phyloP scores from a whole-genome alignment of 371 early-diverging fungal genomes.

The Massospora cicadina region DNA sequence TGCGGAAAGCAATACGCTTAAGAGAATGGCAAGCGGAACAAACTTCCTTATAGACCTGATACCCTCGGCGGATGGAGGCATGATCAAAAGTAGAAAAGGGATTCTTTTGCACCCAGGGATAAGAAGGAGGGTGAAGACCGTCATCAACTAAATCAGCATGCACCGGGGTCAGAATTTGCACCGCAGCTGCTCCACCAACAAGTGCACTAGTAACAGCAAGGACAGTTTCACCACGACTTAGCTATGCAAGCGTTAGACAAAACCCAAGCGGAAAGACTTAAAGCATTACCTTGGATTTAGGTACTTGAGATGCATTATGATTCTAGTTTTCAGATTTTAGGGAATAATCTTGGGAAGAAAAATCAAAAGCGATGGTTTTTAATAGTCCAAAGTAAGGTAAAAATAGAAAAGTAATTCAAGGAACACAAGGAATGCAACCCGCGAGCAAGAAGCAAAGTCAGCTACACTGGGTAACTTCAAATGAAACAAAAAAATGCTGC shows the following conservation, averaged over 20 bases:
- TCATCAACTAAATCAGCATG: constrained; percentile 67
- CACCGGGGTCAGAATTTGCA: constrained; percentile 30
- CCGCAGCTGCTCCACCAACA: constrained; percentile 30
- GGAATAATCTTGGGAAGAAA: too few species aligned
- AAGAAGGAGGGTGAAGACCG: constrained; percentile 76
- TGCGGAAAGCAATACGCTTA: constrained; percentile 83
- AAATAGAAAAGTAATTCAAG: neutral
- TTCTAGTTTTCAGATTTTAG: neutral
- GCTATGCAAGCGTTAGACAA: neutral
- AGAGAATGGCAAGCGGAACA: constrained; percentile 95
- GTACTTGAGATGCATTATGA: neutral
- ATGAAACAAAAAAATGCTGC: neutral
- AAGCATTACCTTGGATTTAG: neutral
- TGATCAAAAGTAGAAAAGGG: constrained; percentile 81
- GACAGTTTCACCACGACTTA: neutral
- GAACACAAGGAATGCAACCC: neutral
- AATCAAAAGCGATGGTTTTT: neutral
- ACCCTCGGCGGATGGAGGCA: constrained; percentile 92
- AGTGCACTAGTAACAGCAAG: constrained; percentile 10
- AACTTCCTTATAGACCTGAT: constrained; percentile 95
- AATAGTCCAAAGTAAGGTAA: neutral
- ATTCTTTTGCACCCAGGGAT: constrained; percentile 76
- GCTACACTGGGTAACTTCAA: neutral
- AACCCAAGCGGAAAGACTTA: neutral
- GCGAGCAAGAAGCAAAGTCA: neutral